phyloP scores from a whole-genome alignment of 2,329 filamentous ascomycete species.

The Fusarium sp. region DNA sequence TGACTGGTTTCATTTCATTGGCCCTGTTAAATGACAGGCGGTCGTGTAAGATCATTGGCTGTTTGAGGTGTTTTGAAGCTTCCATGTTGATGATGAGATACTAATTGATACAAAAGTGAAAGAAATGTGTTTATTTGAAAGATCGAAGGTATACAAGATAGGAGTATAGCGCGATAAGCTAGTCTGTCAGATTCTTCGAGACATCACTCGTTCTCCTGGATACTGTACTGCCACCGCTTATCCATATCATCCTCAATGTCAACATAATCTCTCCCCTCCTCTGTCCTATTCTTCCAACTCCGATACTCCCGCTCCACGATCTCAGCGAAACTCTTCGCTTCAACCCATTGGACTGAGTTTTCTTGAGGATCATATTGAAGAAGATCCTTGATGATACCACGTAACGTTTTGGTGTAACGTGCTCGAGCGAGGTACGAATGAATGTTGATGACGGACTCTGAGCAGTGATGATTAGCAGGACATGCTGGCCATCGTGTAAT shows the following conservation, averaged over 20 bases:
- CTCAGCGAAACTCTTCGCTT: slow-evolving; percentile 23
- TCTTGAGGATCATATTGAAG: slow-evolving; percentile 43
- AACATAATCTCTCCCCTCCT: slow-evolving; percentile 50
- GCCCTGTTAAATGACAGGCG: slow-evolving; percentile 5
- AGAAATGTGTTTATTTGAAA: not conserved
- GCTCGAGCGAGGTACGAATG: slow-evolving; percentile 46
- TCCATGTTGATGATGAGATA: not conserved
- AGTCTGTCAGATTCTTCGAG: not conserved
- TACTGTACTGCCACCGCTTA: not conserved
- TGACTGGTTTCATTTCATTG: slow-evolving; percentile 24
- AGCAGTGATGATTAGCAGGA: slow-evolving; percentile 38
- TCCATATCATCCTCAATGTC: slow-evolving; percentile 50
- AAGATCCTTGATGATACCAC: slow-evolving; percentile 42
- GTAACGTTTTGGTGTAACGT: slow-evolving; percentile 48
- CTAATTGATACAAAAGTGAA: not conserved
- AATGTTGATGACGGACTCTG: slow-evolving; percentile 48
- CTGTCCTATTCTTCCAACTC: slow-evolving; percentile 49
- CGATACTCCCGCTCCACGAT: slow-evolving; percentile 46
- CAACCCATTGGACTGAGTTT: not conserved
- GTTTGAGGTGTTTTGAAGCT: not conserved
- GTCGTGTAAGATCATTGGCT: slow-evolving; percentile 50
- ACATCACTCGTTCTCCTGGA: not conserved
- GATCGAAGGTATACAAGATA: not conserved
- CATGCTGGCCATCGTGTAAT: slow-evolving; percentile 22
- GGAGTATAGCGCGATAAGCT: not conserved